Evolutionary conservation across 2,329 filamentous ascomycete species (phyloP).

Genomic region (Calonectria leucothoes): DNA sequence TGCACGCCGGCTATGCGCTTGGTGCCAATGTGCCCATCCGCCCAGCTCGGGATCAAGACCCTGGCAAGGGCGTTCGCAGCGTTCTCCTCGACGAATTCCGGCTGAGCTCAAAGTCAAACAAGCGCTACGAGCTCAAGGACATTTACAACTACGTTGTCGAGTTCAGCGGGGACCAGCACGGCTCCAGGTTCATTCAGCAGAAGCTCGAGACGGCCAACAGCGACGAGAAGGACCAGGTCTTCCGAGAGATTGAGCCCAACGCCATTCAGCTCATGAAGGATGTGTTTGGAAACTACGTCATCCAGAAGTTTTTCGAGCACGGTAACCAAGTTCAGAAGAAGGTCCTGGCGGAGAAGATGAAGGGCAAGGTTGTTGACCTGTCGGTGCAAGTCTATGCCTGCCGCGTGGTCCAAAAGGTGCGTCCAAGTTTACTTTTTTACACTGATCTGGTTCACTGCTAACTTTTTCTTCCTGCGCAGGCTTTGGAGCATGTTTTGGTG

Average conservation of each 20-base stretch:
- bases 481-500: conserved; percentile 89
- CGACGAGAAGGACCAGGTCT: conserved; percentile 93
- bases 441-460: conserved; percentile 35
- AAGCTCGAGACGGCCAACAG: conserved; percentile 94
- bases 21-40: conserved; percentile 44
- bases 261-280: conserved; percentile 92
- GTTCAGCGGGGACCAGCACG: conserved; percentile 95
- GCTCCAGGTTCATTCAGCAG: conserved; percentile 93
- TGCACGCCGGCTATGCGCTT: conserved; percentile 46
- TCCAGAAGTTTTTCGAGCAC: conserved; percentile 97
- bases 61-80: conserved; percentile 74
- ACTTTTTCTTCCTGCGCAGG: conserved; percentile 64
- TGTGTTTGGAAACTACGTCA: conserved; percentile 97
- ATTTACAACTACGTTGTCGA: conserved; percentile 91
- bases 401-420: conserved; percentile 92
- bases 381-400: conserved; percentile 94
- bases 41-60: conserved; percentile 66
- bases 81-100: conserved; percentile 84
- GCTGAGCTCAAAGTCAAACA: conserved; percentile 76
- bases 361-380: conserved; percentile 81
- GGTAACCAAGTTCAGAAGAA: conserved; percentile 95
- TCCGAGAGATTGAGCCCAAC: conserved; percentile 87
- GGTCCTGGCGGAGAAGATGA: conserved; percentile 86
- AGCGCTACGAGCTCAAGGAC: conserved; percentile 86
- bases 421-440: conserved; percentile 22